phyloP scores from a whole-genome alignment of 2,329 filamentous ascomycete species.

The Intubia oerlemansii region DNA sequence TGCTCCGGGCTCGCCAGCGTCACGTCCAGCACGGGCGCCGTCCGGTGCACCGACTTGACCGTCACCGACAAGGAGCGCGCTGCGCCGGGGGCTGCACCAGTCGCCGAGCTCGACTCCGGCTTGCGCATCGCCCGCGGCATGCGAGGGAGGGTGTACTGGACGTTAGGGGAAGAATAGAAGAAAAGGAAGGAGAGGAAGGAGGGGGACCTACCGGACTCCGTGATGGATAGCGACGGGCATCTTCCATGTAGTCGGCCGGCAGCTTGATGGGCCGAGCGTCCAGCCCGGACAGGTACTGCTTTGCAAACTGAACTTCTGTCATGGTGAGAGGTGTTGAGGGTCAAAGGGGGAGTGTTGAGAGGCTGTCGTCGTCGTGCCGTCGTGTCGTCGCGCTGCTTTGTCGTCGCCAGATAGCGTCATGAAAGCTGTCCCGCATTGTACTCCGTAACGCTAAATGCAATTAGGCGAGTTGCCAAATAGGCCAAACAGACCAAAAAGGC shows the following conservation, averaged over 20 bases:
- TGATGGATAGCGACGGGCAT: conserved; percentile 56
- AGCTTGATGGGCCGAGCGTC: conserved; percentile 65
- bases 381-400: too few relatives aligned
- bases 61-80: conserved; percentile 33
- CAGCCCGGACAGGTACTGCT: conserved; percentile 59
- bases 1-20: conserved; percentile 23
- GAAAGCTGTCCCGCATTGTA: too few relatives aligned
- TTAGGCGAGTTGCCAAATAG: not conserved
- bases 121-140: conserved; percentile 36
- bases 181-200: too few relatives aligned
- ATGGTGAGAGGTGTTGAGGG: conserved; percentile 20
- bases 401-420: too few relatives aligned
- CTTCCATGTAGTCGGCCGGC: conserved; percentile 75
- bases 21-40: conserved; percentile 44
- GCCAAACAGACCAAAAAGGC: too few relatives aligned
- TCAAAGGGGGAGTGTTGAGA: not conserved
- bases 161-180: too few relatives aligned
- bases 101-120: conserved; percentile 15
- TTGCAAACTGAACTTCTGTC: conserved; percentile 73
- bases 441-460: conserved; percentile 1
- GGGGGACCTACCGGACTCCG: conserved; percentile 45
- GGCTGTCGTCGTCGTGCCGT: too few relatives aligned
- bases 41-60: conserved; percentile 53
- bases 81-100: conserved; percentile 23
- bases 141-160: conserved; percentile 52